These are phyloP conservation scores for Wickerhamiella dianesei DNA, from an alignment of 805 yeast genomes.

Conservation along the genomic window DNA sequence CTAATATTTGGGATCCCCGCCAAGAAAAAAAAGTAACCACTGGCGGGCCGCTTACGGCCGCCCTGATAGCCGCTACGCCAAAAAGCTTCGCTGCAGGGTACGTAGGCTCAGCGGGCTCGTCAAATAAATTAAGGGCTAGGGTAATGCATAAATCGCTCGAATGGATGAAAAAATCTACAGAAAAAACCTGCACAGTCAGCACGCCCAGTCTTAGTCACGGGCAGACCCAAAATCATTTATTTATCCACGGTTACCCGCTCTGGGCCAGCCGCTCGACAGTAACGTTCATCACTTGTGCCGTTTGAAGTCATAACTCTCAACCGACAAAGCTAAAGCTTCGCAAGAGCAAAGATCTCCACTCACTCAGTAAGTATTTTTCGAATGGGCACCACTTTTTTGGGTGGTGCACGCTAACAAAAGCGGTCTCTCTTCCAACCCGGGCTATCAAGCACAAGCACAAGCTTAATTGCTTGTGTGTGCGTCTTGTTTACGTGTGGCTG, in stretches of 20 bases:
- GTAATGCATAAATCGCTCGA: neutral
- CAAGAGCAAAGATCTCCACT: slow-evolving; percentile 5
- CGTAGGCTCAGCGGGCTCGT: no score
- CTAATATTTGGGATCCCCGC: no score
- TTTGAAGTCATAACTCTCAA: neutral
- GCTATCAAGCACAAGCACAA: no score
- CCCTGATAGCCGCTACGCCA: no score
- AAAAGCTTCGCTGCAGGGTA: no score
- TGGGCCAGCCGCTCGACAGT: neutral
- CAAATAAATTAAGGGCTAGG: no score
- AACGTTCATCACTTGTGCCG: neutral
- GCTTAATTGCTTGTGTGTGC: no score
- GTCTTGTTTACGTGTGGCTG: no score
- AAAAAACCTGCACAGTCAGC: neutral
- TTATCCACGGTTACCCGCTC: neutral
- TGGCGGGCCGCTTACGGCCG: no score
- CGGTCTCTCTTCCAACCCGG: no score
- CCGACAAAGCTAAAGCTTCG: neutral
- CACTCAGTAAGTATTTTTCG: slow-evolving; percentile 12
- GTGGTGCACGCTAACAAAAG: no score
- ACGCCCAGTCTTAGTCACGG: neutral
- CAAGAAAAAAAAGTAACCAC: no score
- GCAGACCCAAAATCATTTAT: neutral
- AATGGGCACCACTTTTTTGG: neutral
- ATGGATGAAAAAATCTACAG: neutral